A percentile compares a stretch with the other conserved stretches of the same genome.
These are phyloP conservation scores for Fragaria ananassa DNA, from an alignment of 306 rosid species.

Conservation along the genomic window DNA sequence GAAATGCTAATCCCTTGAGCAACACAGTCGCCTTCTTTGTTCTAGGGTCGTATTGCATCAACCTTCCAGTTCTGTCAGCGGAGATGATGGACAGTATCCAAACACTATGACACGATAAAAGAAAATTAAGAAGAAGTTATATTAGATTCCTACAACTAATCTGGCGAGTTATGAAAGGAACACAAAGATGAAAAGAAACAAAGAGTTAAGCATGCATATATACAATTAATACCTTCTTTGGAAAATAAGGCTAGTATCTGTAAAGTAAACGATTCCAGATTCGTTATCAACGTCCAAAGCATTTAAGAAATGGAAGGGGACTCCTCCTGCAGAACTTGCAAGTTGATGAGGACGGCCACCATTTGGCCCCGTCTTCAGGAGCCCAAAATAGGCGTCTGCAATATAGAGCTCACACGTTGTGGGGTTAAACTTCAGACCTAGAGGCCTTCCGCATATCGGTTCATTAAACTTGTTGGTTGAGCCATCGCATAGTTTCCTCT, in stretches of 20 bases:
- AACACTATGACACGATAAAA: slow-evolving; percentile 22
- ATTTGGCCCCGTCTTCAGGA: slow-evolving; percentile 31
- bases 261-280: slow-evolving; percentile 50
- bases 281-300: slow-evolving; percentile 44
- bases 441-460: slow-evolving; percentile 55
- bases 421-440: slow-evolving; percentile 39
- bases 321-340: slow-evolving; percentile 36
- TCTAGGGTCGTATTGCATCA: slow-evolving; percentile 42
- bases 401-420: slow-evolving; percentile 34
- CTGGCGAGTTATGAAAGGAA: too few relatives aligned
- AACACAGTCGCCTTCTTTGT: slow-evolving; percentile 40
- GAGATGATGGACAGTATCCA: slow-evolving; percentile 22
- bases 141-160: too few relatives aligned
- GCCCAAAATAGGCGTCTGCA: slow-evolving; percentile 57
- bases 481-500: slow-evolving; percentile 40
- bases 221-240: slow-evolving; percentile 54
- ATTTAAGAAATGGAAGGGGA: slow-evolving; percentile 43
- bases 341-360: slow-evolving; percentile 48
- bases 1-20: slow-evolving; percentile 42
- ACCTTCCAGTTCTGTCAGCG: slow-evolving; percentile 52
- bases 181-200: background rate
- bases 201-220: background rate
- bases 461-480: slow-evolving; percentile 26
- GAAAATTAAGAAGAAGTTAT: background rate
- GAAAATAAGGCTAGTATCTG: slow-evolving; percentile 47